A percentile compares a stretch with the other conserved stretches of the same genome.
phyloP scores from a whole-genome alignment of 805 yeast genomes.

The Yarrowia deformans region DNA sequence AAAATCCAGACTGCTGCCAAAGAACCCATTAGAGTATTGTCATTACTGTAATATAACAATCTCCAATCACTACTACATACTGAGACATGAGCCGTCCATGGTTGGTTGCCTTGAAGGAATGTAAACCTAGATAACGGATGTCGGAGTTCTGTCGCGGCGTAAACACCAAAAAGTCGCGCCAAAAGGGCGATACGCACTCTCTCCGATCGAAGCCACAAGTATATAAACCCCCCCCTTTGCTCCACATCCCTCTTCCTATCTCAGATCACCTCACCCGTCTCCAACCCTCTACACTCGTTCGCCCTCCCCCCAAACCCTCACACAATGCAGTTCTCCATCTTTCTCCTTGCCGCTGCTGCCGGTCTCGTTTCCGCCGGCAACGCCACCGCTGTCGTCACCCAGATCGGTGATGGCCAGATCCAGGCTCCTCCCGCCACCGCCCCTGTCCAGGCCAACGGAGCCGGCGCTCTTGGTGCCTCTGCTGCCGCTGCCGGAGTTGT shows the following conservation, averaged over 20 bases:
- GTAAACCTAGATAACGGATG: constrained; percentile 33
- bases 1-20: no score
- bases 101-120: constrained; percentile 26
- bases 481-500: constrained; percentile 35
- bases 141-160: neutral
- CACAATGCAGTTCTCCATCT: constrained; percentile 25
- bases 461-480: constrained; percentile 33
- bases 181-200: neutral
- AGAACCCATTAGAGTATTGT: neutral
- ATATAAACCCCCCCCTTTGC: constrained; percentile 1
- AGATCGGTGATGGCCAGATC: constrained; percentile 36
- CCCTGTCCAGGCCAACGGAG: constrained; percentile 38
- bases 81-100: constrained; percentile 1
- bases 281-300: constrained; percentile 11
- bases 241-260: neutral
- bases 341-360: constrained; percentile 18
- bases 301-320: neutral
- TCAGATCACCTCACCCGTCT: neutral
- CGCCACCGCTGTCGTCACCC: constrained; percentile 31
- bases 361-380: constrained; percentile 19
- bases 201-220: neutral
- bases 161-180: constrained; percentile 22
- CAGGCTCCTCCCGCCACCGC: constrained; percentile 24
- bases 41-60: no score
- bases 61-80: neutral